phyloP scores from a whole-genome alignment of 306 rosid genomes.

The Lagenaria siceraria region DNA sequence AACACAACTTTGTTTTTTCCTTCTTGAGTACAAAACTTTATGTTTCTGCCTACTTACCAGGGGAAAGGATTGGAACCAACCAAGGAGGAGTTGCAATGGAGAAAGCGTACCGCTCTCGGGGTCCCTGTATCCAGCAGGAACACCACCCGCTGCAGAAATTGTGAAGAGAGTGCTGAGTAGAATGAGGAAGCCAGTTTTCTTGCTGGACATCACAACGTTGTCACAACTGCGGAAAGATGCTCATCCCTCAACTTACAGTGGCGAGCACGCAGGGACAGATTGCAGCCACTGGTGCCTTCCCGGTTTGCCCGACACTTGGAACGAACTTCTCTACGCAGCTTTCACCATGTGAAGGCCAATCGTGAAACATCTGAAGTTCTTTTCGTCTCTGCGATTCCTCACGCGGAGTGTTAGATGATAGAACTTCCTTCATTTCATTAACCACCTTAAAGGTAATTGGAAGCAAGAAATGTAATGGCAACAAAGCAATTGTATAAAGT shows the following conservation, averaged over 20 bases:
- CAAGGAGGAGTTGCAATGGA: slow-evolving; percentile 1
- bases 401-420: neutral
- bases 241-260: slow-evolving; percentile 12
- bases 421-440: slow-evolving; percentile 4
- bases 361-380: neutral
- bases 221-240: slow-evolving; percentile 14
- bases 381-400: neutral
- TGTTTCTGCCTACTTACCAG: neutral
- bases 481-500: slow-evolving; percentile 8
- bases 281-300: slow-evolving; percentile 18
- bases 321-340: slow-evolving; percentile 11
- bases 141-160: neutral
- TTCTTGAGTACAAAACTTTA: neutral
- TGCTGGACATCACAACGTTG: slow-evolving; percentile 10
- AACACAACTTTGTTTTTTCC: neutral
- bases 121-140: slow-evolving; percentile 7
- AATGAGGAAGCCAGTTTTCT: slow-evolving; percentile 8
- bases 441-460: neutral
- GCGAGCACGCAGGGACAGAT: neutral
- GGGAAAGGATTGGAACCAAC: slow-evolving; percentile 13
- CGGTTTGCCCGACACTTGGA: slow-evolving; percentile 16
- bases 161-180: slow-evolving; percentile 5
- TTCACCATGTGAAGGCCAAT: slow-evolving; percentile 1
- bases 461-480: neutral
- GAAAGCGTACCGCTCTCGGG: slow-evolving; percentile 5